A percentile compares a stretch with the other conserved stretches of the same genome.
Conservation (phyloP, 257 asterid species). For the Ophiorrhiza pumila region DNA sequence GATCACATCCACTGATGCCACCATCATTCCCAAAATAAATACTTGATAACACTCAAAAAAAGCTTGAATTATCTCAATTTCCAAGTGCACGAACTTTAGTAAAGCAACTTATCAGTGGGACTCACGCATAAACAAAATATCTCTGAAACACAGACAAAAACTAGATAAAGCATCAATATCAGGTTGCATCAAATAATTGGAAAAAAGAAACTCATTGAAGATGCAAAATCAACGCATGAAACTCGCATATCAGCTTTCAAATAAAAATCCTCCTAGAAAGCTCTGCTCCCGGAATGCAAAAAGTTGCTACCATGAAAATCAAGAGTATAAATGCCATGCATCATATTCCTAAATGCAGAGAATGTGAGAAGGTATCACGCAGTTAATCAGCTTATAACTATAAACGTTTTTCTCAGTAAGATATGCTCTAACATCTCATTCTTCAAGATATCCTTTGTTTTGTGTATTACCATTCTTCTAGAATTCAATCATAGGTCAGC, state of each 20-base stretch:
- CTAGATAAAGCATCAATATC: not conserved
- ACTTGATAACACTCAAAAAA: no score
- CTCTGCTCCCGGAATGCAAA: not conserved
- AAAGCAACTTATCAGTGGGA: not conserved
- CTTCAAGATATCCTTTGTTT: not conserved
- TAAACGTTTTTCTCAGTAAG: no score
- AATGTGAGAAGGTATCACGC: not conserved
- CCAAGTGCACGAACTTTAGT: not conserved
- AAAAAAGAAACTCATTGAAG: not conserved
- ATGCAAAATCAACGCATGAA: not conserved
- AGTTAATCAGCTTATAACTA: not conserved
- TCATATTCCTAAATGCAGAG: not conserved
- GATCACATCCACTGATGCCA: not conserved
- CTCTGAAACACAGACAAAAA: not conserved
- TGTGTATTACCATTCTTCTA: not conserved
- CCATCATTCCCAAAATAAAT: not conserved
- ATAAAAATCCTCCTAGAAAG: not conserved
- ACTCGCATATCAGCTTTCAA: not conserved
- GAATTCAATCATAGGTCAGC: not conserved
- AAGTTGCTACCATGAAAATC: not conserved
- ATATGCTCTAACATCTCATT: no score
- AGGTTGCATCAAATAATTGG: not conserved
- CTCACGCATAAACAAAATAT: not conserved
- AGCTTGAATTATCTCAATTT: not conserved
- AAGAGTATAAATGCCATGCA: not conserved